phyloP scores from a whole-genome alignment of 2,329 filamentous ascomycete genomes.

The Endocalyx cinctus region DNA sequence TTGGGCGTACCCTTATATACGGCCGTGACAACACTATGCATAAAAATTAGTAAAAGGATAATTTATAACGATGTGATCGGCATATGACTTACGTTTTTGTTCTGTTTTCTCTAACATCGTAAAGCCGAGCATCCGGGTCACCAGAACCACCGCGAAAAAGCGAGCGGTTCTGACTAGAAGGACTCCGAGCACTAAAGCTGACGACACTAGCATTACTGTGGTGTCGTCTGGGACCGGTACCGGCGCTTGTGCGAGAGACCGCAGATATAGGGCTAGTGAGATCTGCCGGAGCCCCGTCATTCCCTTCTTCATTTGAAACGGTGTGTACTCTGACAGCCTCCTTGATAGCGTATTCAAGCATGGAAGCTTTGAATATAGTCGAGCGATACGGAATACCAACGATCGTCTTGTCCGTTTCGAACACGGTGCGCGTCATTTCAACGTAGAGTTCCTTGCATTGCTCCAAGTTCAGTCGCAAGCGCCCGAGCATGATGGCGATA shows the following conservation, averaged over 20 bases:
- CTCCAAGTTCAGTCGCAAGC: conserved; percentile 85
- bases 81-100: conserved; percentile 76
- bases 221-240: conserved; percentile 52
- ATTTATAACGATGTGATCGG: too few species aligned
- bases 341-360: conserved; percentile 87
- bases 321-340: conserved; percentile 86
- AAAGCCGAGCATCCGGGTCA: conserved; percentile 80
- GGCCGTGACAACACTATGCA: conserved; percentile 76
- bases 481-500: conserved; percentile 94
- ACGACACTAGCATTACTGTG: conserved; percentile 77
- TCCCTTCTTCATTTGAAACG: conserved; percentile 73
- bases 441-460: conserved; percentile 98
- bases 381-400: conserved; percentile 91
- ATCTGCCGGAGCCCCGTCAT: conserved; percentile 56
- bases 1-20: conserved; percentile 79
- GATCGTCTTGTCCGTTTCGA: conserved; percentile 97
- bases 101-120: conserved; percentile 78
- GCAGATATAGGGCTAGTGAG: conserved; percentile 37
- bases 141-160: conserved; percentile 59
- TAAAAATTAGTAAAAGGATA: conserved; percentile 2
- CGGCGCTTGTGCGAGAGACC: conserved; percentile 37
- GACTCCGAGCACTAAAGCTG: conserved; percentile 70
- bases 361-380: conserved; percentile 94
- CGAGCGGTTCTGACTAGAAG: conserved; percentile 51
- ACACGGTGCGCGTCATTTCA: conserved; percentile 88